Evolutionary conservation across 78 protist species (phyloP).

Genomic region (Pelomyxa schiedti): DNA sequence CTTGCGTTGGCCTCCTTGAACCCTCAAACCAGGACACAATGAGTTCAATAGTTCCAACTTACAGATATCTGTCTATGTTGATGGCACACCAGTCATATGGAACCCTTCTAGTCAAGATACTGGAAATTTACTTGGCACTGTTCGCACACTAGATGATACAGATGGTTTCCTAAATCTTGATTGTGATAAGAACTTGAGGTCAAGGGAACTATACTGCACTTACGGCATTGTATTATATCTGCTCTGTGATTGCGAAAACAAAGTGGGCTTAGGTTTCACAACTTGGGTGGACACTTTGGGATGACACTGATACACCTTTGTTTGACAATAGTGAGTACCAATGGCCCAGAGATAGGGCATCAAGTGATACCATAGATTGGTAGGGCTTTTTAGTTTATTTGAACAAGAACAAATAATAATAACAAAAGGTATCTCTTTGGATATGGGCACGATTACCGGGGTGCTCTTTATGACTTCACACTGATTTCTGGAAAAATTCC

Average conservation of each 20-base stretch:
- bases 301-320: not conserved
- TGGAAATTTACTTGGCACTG: not conserved
- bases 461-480: slow-evolving; percentile 26
- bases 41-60: not conserved
- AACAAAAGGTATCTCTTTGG: slow-evolving; percentile 31
- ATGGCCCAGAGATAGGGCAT: too few species aligned
- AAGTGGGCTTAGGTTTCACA: too few species aligned
- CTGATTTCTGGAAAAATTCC: not conserved
- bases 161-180: not conserved
- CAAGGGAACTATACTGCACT: not conserved
- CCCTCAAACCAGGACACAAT: not conserved
- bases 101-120: not conserved
- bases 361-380: not conserved
- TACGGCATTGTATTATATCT: slow-evolving; percentile 22
- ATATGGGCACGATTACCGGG: slow-evolving; percentile 21
- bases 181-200: not conserved
- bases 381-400: not conserved
- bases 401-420: not conserved
- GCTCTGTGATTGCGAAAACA: slow-evolving; percentile 29
- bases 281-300: too few species aligned
- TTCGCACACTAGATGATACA: not conserved
- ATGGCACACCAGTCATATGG: not conserved
- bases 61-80: not conserved
- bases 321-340: not conserved
- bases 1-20: not conserved